Evolutionary conservation across 2,329 filamentous ascomycete genomes (phyloP), one percentile per base, ranked within the genome.

Genomic region (Teratosphaeria viscida): DNA sequence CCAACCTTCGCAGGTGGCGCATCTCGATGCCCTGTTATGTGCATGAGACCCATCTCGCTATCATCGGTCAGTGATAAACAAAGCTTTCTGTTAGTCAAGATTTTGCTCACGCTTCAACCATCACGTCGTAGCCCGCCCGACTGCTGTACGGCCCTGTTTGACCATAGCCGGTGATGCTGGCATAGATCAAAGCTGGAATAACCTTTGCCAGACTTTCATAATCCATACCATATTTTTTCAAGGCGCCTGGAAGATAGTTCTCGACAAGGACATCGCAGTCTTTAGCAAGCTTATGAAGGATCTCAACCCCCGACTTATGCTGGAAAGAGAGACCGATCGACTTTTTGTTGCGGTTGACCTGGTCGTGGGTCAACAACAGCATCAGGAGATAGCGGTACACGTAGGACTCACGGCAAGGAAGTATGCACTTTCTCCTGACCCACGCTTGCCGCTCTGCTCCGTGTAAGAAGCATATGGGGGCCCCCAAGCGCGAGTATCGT

Each of bases 271-370:
- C 87, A 72, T 99, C 94, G 70, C 89, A 94, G 71, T 90, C 85
- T 62, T 86, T 85, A 1, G 85, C 90, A 0, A 99, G 82, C 67
- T 86, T 85, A 75, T 96, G 92, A 4, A 99, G 79, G 60, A 99
- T 91, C 12, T 89, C 84, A 27, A 96, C 87, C 7, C 94, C 94
- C 1, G 86, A 82, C 32, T 85, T 82, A 68, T 95, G 85, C 67
- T 94, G 89, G 70, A 99, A 99, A 0, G 92, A 96, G 1, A 99
- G 80, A 0, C 85, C 94, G 1, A 99, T 75, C 0, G 92, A 97
- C 72, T 94, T 96, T 73, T 99, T 99, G 77, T 99, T 99, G 57
- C 94, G 89, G 71, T 97, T 97, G 16, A 90, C 90, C 90, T 95
- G 63, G 14, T n/a, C 5, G 19, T 29, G 54, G 32, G 47, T 47